Evolutionary conservation across 1,284 basidiomycete species (phyloP).

Genomic region (Hymenochaete sp.): DNA sequence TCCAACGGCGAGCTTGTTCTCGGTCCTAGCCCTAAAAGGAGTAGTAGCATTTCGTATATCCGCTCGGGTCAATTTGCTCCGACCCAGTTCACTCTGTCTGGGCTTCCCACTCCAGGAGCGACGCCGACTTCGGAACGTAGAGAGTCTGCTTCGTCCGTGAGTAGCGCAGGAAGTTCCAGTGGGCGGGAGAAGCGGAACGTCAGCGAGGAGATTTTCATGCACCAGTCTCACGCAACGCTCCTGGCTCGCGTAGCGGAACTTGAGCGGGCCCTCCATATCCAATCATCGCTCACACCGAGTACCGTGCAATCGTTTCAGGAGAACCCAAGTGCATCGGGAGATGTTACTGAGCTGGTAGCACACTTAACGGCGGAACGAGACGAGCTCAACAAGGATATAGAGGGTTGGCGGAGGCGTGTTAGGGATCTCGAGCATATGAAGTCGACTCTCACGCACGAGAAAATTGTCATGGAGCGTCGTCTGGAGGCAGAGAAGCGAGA

Average conservation of each 20-base stretch:
- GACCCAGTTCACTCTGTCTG: slow-evolving; percentile 32
- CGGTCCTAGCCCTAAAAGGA: slow-evolving; percentile 24
- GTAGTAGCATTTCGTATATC: slow-evolving; percentile 69
- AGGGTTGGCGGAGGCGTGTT: slow-evolving; percentile 65
- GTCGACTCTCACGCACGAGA: slow-evolving; percentile 28
- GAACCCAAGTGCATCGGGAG: slow-evolving; percentile 38
- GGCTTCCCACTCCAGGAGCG: slow-evolving; percentile 62
- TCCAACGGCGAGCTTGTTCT: slow-evolving; percentile 19
- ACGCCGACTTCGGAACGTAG: slow-evolving; percentile 51
- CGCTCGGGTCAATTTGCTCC: slow-evolving; percentile 28
- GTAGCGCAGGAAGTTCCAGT: slow-evolving; percentile 26
- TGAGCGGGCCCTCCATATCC: slow-evolving; percentile 54
- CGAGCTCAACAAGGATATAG: slow-evolving; percentile 67
- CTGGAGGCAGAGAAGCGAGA: slow-evolving; percentile 65
- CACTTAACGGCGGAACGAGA: slow-evolving; percentile 74
- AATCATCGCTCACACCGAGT: slow-evolving; percentile 23
- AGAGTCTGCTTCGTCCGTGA: slow-evolving; percentile 30
- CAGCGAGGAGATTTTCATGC: slow-evolving; percentile 74
- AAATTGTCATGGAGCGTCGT: slow-evolving; percentile 46
- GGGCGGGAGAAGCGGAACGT: slow-evolving; percentile 40
- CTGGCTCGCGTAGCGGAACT: slow-evolving; percentile 71
- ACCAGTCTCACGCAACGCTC: slow-evolving; percentile 71
- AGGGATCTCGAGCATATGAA: slow-evolving; percentile 48
- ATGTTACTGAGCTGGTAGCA: slow-evolving; percentile 61
- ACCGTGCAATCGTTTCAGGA: slow-evolving; percentile 35